Base-by-base conservation (phyloP, 768 basidiomycete genomes). In the Ephemerocybe angulata region DNA sequence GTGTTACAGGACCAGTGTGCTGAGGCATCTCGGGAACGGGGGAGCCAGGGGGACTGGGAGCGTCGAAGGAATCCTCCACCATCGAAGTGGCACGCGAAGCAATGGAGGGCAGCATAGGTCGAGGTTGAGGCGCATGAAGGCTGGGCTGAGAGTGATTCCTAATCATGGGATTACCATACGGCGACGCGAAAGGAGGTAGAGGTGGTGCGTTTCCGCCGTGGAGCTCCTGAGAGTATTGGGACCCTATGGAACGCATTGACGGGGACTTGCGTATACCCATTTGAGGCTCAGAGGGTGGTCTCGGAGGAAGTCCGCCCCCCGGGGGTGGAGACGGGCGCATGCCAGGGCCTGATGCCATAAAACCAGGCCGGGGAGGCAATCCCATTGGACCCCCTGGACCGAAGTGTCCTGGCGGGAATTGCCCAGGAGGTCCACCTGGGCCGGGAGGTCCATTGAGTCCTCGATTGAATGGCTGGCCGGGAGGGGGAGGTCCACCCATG, bases 21-120 rank as follows among this genome's bases (percentile, higher is more conserved):
- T 72, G 72, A 1, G 73, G 72, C 12, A 70, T 72, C 61, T 87
- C 81, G 56, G 81, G 76, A 3, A 81, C 76, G 2, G 93, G 96
- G 6, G 92, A 94, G 37, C 82, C 76, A 0, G 95, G 94, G 33
- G 96, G 95, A 64, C 90, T 92, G 29, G 86, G 84, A 53, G 86
- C 86, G 44, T 79, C 77, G 58, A 83, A 80, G 0, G 82, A 81
- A 17, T 76, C 71, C 17, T 78, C 78, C 12, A 70, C 71, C 63
- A 80, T 71, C 1, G 86, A 84, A 27, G 76, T 71, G 3, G 77
- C 70, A 41, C 82, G 77, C 53, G 80, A 75, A 53, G 74, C 75
- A 50, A 81, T 79, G 12, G 88, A 88, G 19, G 89, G 88, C 17
- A 86, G 70, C 56, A 88, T 61, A 1, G 82, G 74, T 27, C 83